Base-by-base conservation (phyloP, 495 filamentous ascomycete genomes). In the Achaetomiella virescens region DNA sequence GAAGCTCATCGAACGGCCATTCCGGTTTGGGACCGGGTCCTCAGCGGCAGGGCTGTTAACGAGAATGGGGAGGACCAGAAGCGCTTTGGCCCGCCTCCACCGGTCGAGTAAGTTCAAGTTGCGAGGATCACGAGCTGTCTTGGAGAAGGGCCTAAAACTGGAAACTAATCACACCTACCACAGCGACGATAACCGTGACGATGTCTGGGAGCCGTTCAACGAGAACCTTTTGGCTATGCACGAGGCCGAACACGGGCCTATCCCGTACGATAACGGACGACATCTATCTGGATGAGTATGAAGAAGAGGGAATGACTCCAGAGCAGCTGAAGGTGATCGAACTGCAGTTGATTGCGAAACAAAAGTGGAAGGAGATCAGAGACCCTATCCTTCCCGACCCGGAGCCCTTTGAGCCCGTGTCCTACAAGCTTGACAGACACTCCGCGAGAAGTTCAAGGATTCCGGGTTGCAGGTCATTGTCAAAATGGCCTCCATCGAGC, bases 391-490 rank as follows among this genome's bases (percentile, higher is more conserved):
- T 62, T 8, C 59, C 53, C 0, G 46, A 52, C 15, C 55, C 55
- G 1, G 12, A 25, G 18, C 12, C 12, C 17, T 63, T 48, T 3
- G 35, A 55, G 22, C 61, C 64, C 57, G 69, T 68, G 61, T 70
- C 37, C 67, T 77, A 54, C 63, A 57, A 22, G 55, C 71, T 46
- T 65, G 18, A 27, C 27, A 72, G 2, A 54, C 52, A 2, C 57
- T 70, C 44, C 48, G 56, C 15, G 29, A 66, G 22, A 58, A 70
- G 43, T 82, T 79, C 60, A 66, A 66, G 25, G 53, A 68, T 12
- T 55, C 55, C 0, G 77, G 75, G 0, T 58, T 87, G 6, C 85
- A 87, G 57, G 71, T 87, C 22, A 85, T 88, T 29, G 78, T 87
- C 37, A 86, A 87, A 58, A 68, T 87, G 46, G 78, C 78, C 7